These are phyloP conservation scores for Diutina catenulata DNA, from an alignment of 1,139 yeast species.

Conservation along the genomic window DNA sequence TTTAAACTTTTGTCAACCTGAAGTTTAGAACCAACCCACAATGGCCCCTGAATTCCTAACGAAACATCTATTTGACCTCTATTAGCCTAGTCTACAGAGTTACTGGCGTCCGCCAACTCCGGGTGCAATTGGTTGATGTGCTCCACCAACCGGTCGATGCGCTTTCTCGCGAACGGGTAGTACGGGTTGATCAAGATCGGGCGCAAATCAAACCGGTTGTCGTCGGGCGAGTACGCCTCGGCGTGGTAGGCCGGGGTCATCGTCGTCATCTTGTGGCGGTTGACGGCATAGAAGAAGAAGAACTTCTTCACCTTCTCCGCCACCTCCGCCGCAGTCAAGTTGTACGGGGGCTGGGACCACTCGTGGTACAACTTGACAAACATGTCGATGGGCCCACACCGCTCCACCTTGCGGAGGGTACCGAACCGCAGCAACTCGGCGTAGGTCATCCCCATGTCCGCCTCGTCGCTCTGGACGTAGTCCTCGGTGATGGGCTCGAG, in stretches of 20 bases:
- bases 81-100: slow-evolving; percentile 20
- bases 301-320: slow-evolving; percentile 89
- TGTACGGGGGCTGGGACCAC: slow-evolving; percentile 67
- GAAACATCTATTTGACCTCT: too few relatives aligned
- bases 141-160: slow-evolving; percentile 67
- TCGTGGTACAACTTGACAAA: slow-evolving; percentile 79
- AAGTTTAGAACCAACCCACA: too few relatives aligned
- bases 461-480: slow-evolving; percentile 92
- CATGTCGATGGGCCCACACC: slow-evolving; percentile 95
- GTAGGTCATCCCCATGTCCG: slow-evolving; percentile 96
- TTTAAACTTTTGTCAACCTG: too few relatives aligned
- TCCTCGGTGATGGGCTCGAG: slow-evolving; percentile 87
- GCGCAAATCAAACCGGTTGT: slow-evolving; percentile 86
- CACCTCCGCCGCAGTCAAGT: slow-evolving; percentile 67
- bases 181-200: slow-evolving; percentile 90
- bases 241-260: slow-evolving; percentile 96
- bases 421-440: slow-evolving; percentile 90
- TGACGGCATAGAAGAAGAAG: slow-evolving; percentile 86
- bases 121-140: slow-evolving; percentile 30
- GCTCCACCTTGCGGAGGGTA: slow-evolving; percentile 78
- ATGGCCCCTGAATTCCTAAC: too few relatives aligned
- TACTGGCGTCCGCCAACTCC: slow-evolving; percentile 13
- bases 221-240: slow-evolving; percentile 96
- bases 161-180: slow-evolving; percentile 81
- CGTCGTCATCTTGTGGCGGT: slow-evolving; percentile 94